Evolutionary conservation across 345 rosid species (phyloP).

Genomic region (Brassica nigra): DNA sequence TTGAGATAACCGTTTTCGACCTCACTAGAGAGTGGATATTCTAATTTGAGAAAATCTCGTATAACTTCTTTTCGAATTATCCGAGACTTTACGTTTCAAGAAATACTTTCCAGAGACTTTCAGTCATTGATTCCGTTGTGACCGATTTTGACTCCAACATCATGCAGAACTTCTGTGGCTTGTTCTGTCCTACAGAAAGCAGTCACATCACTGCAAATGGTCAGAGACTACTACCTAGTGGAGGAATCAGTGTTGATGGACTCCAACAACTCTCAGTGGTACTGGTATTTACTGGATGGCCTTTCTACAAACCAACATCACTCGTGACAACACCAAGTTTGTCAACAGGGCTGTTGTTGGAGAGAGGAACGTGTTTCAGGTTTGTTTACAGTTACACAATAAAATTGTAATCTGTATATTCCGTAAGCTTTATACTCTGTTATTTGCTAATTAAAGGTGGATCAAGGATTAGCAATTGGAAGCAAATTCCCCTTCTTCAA

Average conservation of each 20-base stretch:
- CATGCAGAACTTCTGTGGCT: too few relatives aligned
- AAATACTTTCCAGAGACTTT: too few relatives aligned
- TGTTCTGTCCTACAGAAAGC: conserved; percentile 36
- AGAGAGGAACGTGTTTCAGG: conserved; percentile 95
- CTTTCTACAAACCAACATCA: conserved; percentile 89
- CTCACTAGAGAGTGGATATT: too few relatives aligned
- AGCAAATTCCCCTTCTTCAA: conserved; percentile 95
- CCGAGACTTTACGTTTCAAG: too few relatives aligned
- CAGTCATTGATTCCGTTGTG: too few relatives aligned
- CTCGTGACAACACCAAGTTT: conserved; percentile 94
- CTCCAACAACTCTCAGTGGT: conserved; percentile 98
- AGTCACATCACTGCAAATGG: conserved; percentile 86
- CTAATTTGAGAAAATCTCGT: too few relatives aligned
- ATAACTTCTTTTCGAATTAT: too few relatives aligned
- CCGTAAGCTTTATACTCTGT: conserved; percentile 6
- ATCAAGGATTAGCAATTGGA: conserved; percentile 97
- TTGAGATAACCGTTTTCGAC: too few relatives aligned
- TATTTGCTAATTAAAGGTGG: conserved; percentile 60
- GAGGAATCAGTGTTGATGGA: conserved; percentile 98
- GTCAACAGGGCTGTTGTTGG: conserved; percentile 98
- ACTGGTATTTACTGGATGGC: conserved; percentile 92
- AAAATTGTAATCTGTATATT: not conserved
- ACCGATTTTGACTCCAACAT: too few relatives aligned
- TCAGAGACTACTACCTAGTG: conserved; percentile 92
- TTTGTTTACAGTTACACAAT: conserved; percentile 36